Conservation (phyloP, 1,139 yeast species). For the Hansenula sp. region DNA sequence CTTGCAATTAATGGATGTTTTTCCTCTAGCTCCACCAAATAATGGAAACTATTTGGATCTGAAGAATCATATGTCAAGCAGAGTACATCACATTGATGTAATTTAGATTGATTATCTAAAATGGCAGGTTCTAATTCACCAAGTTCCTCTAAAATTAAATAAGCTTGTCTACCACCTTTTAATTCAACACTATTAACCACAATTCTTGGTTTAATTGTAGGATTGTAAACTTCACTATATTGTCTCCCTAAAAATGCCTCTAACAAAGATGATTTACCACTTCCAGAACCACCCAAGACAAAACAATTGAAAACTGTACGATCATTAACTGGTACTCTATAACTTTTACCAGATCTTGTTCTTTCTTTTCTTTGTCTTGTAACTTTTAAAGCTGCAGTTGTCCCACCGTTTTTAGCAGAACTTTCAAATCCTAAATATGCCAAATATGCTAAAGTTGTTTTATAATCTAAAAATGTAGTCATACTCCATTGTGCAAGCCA, state of each 20-base stretch:
- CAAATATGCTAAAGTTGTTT: slow-evolving; percentile 78
- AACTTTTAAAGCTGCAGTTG: slow-evolving; percentile 61
- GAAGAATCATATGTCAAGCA: slow-evolving; percentile 91
- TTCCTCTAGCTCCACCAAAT: slow-evolving; percentile 62
- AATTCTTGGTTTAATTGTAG: slow-evolving; percentile 74
- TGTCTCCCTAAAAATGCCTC: slow-evolving; percentile 78
- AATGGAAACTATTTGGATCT: slow-evolving; percentile 91
- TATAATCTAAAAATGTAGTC: slow-evolving; percentile 84
- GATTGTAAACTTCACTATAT: slow-evolving; percentile 68
- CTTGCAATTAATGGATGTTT: slow-evolving; percentile 57
- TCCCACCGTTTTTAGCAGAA: slow-evolving; percentile 22
- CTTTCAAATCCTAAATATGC: slow-evolving; percentile 84
- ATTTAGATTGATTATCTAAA: slow-evolving; percentile 60
- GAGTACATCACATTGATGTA: slow-evolving; percentile 85
- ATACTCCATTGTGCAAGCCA: slow-evolving; percentile 99
- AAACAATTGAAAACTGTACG: slow-evolving; percentile 90
- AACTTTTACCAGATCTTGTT: slow-evolving; percentile 58
- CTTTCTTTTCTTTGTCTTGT: slow-evolving; percentile 75
- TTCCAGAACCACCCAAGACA: slow-evolving; percentile 76
- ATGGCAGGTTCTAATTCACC: slow-evolving; percentile 87
- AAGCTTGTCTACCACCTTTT: slow-evolving; percentile 93
- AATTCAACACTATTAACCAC: slow-evolving; percentile 94
- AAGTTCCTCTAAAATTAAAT: slow-evolving; percentile 81
- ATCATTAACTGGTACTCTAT: slow-evolving; percentile 69
- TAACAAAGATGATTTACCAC: slow-evolving; percentile 81